phyloP scores from a whole-genome alignment of 371 early-diverging fungal species.

The Lichtheimia corymbifera region DNA sequence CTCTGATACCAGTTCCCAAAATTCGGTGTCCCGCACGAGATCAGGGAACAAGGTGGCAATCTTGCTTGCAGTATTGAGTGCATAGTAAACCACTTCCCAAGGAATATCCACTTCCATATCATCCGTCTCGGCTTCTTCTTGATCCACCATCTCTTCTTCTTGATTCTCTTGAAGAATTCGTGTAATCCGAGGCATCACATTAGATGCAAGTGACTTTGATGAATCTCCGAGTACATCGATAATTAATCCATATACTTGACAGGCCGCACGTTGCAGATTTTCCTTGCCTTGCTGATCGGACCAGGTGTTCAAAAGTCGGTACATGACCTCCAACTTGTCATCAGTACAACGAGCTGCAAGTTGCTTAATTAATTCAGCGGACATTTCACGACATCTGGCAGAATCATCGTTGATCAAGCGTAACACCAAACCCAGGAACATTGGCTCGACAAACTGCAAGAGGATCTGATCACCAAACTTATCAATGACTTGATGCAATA shows the following conservation, averaged over 20 bases:
- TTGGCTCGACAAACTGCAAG: conserved; percentile 74
- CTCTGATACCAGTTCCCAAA: conserved; percentile 63
- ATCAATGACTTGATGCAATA: conserved; percentile 73
- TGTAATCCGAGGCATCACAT: conserved; percentile 50
- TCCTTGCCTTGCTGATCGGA: conserved; percentile 55
- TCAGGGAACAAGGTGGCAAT: conserved; percentile 60
- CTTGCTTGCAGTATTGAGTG: conserved; percentile 76
- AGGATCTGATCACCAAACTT: conserved; percentile 80
- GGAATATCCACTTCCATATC: conserved; percentile 57
- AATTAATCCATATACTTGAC: conserved; percentile 84
- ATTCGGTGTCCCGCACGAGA: conserved; percentile 40
- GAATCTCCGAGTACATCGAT: conserved; percentile 72
- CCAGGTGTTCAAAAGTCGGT: conserved; percentile 75
- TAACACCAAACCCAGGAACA: conserved; percentile 85
- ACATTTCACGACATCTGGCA: conserved; percentile 87
- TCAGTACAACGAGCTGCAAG: conserved; percentile 65
- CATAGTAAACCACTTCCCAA: conserved; percentile 87
- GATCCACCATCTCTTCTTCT: conserved; percentile 29
- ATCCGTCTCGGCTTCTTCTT: conserved; percentile 45
- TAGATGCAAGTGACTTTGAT: conserved; percentile 55
- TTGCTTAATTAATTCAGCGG: conserved; percentile 70
- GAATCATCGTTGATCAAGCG: conserved; percentile 89
- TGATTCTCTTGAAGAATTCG: conserved; percentile 35
- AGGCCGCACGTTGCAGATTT: conserved; percentile 70
- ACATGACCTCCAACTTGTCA: conserved; percentile 55